Evolutionary conservation across 306 rosid genomes (phyloP).

Genomic region (Nissolia schottii): DNA sequence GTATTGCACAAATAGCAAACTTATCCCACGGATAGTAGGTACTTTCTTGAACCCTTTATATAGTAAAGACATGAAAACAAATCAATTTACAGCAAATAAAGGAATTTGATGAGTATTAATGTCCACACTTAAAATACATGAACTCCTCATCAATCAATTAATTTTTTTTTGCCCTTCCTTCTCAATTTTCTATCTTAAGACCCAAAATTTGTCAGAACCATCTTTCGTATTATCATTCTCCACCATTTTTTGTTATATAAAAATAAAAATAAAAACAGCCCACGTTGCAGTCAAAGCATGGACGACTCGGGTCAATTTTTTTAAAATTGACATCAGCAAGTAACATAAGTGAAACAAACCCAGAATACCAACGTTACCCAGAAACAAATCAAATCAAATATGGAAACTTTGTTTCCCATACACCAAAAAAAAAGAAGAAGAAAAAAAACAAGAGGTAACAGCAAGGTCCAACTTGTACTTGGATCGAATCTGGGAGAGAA

Average conservation of each 20-base stretch:
- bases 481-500: neutral
- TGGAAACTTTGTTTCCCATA: neutral
- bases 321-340: conserved; percentile 5
- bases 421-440: neutral
- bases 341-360: neutral
- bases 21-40: neutral
- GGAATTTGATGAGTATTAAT: neutral
- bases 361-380: neutral
- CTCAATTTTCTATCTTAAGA: neutral
- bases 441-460: neutral
- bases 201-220: neutral
- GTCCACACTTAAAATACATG: neutral
- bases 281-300: conserved; percentile 14
- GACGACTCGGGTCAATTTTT: conserved; percentile 9
- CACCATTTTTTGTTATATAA: neutral
- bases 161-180: neutral
- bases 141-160: neutral
- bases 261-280: neutral
- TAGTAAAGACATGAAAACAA: neutral
- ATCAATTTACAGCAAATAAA: neutral
- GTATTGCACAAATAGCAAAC: neutral
- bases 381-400: conserved; percentile 18
- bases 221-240: neutral
- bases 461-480: neutral
- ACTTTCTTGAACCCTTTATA: neutral